phyloP scores from a whole-genome alignment of 345 rosid species.

The Mallotus nudiflorus region DNA sequence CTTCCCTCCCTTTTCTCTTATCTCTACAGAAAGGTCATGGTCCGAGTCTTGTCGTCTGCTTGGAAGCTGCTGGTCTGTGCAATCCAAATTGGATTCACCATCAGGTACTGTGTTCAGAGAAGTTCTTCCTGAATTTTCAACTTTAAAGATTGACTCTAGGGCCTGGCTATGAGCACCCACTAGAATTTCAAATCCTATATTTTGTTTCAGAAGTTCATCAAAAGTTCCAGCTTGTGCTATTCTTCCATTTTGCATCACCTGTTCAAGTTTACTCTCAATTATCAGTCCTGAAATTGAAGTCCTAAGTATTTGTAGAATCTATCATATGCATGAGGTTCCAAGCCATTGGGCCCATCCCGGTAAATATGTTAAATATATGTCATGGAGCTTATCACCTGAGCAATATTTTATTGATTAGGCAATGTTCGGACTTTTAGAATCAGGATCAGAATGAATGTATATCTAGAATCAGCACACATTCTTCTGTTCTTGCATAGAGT shows the following conservation, averaged over 20 bases:
- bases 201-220: slow-evolving; percentile 67
- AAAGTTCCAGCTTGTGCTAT: slow-evolving; percentile 80
- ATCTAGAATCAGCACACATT: background rate
- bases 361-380: background rate
- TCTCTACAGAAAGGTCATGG: slow-evolving; percentile 55
- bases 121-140: slow-evolving; percentile 56
- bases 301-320: background rate
- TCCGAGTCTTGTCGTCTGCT: slow-evolving; percentile 48
- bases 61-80: slow-evolving; percentile 36
- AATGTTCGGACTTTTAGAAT: background rate
- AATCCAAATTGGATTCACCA: slow-evolving; percentile 36
- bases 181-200: slow-evolving; percentile 80
- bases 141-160: slow-evolving; percentile 62
- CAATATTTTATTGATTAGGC: background rate
- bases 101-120: slow-evolving; percentile 38
- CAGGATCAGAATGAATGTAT: background rate
- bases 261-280: slow-evolving; percentile 12
- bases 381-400: slow-evolving; percentile 5
- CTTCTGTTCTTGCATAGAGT: background rate
- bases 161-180: slow-evolving; percentile 93
- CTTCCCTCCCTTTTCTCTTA: slow-evolving; percentile 62
- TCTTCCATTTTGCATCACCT: slow-evolving; percentile 95
- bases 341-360: no score
- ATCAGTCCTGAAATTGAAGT: background rate
- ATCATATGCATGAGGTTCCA: background rate